A percentile compares a stretch with the other conserved stretches of the same genome.
Conservation (phyloP, 2,329 filamentous ascomycete genomes). For the Penicillium sp. region DNA sequence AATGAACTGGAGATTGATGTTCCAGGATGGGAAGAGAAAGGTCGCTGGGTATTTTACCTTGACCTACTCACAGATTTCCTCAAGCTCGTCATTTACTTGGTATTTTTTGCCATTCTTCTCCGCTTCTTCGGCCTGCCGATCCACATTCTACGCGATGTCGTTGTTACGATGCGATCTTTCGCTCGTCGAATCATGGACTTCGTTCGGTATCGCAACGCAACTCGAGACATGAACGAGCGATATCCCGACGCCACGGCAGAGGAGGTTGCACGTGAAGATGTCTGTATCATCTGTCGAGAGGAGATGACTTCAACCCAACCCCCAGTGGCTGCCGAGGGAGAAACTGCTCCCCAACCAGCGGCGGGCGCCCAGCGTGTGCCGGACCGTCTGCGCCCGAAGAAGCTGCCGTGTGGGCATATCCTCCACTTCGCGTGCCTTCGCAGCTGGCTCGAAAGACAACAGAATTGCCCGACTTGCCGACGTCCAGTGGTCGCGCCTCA, state of each 20-base stretch:
- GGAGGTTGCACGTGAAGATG: constrained; percentile 82
- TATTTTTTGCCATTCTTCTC: constrained; percentile 91
- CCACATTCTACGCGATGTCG: constrained; percentile 93
- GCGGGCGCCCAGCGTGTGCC: constrained; percentile 54
- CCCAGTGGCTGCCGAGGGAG: constrained; percentile 44
- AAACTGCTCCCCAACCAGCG: constrained; percentile 31
- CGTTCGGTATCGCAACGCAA: constrained; percentile 84
- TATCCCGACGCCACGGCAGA: constrained; percentile 90
- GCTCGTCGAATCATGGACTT: constrained; percentile 86
- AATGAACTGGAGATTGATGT: constrained; percentile 95
- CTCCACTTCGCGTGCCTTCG: constrained; percentile 91
- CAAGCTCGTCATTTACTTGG: constrained; percentile 84
- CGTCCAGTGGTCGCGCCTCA: constrained; percentile 68
- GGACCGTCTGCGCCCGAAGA: constrained; percentile 87
- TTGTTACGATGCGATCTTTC: constrained; percentile 91
- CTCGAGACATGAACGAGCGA: constrained; percentile 85
- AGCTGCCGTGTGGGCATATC: constrained; percentile 93
- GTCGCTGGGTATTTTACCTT: constrained; percentile 85
- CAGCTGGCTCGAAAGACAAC: constrained; percentile 95
- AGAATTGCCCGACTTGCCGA: constrained; percentile 94
- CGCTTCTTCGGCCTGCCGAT: constrained; percentile 94
- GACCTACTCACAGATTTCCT: constrained; percentile 87
- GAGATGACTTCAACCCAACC: constrained; percentile 83
- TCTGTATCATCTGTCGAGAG: constrained; percentile 96
- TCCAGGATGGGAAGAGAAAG: constrained; percentile 94